Evolutionary conservation across 2,329 filamentous ascomycete genomes (phyloP), one percentile per base, ranked within the genome.

Genomic region (Verticillium zaregamsianum): DNA sequence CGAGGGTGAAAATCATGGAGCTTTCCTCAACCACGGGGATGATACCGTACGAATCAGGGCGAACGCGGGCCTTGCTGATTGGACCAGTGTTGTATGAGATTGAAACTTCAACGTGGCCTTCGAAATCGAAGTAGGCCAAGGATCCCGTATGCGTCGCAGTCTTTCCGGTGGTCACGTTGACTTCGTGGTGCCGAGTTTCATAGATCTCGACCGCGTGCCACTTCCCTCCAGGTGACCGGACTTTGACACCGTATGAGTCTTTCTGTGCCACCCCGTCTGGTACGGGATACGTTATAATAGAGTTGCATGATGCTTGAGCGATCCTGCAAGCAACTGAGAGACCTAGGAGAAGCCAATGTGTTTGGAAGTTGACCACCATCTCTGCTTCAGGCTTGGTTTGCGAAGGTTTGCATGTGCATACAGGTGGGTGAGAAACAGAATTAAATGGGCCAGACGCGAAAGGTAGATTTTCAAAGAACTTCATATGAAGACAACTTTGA

Each of bases 151-250:
- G 20, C 2, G 45, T 52, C 23, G 45, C 45, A 2, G 45, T 52
- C 12, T 20, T 52, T 11, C 59, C 59, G 8, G 59, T 61, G 2
- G 59, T 61, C 40, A 58, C 58, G 17, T 58, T 61, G 12, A 61
- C 58, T 20, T 61, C 59, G 31, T 58, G 59, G 1, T 58, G 59
- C 28, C 58, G 57, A 15, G 52, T 57, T 40, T 58, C 55, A 8
- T 40, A 58, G 2, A 37, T 25, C 3, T 45, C 49, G 0, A 61
- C 35, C 5, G 39, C 3, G 23, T 33, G 55, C 59, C 59, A 61
- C 28, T 58, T 39, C 1, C 59, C 59, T 1, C 12, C 55, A 4
- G 40, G 11, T 1, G 49, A 28, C 3, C 55, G 55, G 2, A 58
- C 55, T 3, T 25, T 54, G 23, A 61, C 56, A 2, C 39, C 37